Base-by-base conservation (phyloP, 176 grass and related monocot species). In the Phoenix dactylifera region DNA sequence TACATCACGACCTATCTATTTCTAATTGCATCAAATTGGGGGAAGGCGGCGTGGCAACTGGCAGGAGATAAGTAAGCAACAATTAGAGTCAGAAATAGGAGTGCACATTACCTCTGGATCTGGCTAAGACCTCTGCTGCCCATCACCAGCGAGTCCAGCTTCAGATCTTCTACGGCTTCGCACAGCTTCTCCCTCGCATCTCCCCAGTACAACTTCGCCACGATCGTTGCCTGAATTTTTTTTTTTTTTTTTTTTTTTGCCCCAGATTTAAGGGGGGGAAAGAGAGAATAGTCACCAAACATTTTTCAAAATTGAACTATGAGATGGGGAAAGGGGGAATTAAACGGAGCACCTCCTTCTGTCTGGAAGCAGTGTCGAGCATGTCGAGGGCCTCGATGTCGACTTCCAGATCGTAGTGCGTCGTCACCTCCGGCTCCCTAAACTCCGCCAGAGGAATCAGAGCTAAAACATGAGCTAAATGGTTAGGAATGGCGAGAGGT, bases 161-260 rank as follows among this genome's bases (percentile, higher is more conserved):
- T 65, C 17, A 95, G 72, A 62, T 86, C 75, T 1, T 16, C 65
- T 12, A 75, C 82, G 0, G 85, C 89, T 30, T 89, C 73, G 64
- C 85, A 89, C 39, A 95, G 74, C 78, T 86, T 95, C 85, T 95
- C 89, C 72, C 85, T 85, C n/a, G 89, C 75, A 52, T 86, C 89
- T 16, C 85, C 85, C 78, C 72, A 79, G 9, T 86, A 89, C 54
- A 86, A 73, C 76, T 95, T 95, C 18, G 80, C 22, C 58, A 77
- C 73, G 35, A 89, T 70, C 26, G 52, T 74, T 16, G 87, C 6
- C 89, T 88, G 85, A 53, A 20, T 20, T 61, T 44, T 15, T 12
- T 22, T 17, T 35, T 30, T 72, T 72, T 68, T 6, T 30, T 30
- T 5, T 6, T 4, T 30, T 30, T 35, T 39, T 7, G 0, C 9